phyloP scores from a whole-genome alignment of 371 early-diverging fungal genomes.

The Phascolomyces articulosus region DNA sequence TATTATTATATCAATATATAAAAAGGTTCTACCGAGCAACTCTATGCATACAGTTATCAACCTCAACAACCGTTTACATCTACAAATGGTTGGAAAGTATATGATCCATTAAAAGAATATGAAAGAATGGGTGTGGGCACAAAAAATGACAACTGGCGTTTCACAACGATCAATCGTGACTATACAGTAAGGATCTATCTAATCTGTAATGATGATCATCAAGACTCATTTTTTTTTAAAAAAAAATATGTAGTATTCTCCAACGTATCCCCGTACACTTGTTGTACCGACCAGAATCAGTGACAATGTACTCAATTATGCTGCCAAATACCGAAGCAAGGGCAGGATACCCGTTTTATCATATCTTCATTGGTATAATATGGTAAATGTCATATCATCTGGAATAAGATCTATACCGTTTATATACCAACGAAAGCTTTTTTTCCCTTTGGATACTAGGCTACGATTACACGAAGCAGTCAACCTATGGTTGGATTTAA shows the following conservation, averaged over 20 bases:
- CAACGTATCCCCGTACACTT: conserved; percentile 87
- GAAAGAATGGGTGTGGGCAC: conserved; percentile 84
- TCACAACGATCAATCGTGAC: conserved; percentile 74
- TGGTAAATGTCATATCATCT: conserved; percentile 40
- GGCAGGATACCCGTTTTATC: conserved; percentile 88
- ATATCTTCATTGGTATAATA: conserved; percentile 85
- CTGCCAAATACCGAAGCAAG: conserved; percentile 91
- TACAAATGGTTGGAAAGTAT: conserved; percentile 72
- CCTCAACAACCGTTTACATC: conserved; percentile 54
- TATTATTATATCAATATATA: no score
- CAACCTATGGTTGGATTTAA: conserved; percentile 96
- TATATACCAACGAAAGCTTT: no score
- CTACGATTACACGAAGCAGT: conserved; percentile 90
- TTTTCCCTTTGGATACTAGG: no score
- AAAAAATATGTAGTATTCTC: conserved; percentile 62
- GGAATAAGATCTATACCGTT: no score
- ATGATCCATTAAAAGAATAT: conserved; percentile 82
- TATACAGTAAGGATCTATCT: conserved; percentile 59
- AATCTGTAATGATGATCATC: no score
- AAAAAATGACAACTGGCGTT: conserved; percentile 75
- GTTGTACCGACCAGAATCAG: conserved; percentile 89
- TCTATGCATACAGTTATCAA: conserved; percentile 83
- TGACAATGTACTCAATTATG: conserved; percentile 88
- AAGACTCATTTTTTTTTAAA: no score
- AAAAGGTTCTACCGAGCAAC: conserved; percentile 69